Conservation (phyloP, 352 stramenopile species). For the Phytopythium sindhum region DNA sequence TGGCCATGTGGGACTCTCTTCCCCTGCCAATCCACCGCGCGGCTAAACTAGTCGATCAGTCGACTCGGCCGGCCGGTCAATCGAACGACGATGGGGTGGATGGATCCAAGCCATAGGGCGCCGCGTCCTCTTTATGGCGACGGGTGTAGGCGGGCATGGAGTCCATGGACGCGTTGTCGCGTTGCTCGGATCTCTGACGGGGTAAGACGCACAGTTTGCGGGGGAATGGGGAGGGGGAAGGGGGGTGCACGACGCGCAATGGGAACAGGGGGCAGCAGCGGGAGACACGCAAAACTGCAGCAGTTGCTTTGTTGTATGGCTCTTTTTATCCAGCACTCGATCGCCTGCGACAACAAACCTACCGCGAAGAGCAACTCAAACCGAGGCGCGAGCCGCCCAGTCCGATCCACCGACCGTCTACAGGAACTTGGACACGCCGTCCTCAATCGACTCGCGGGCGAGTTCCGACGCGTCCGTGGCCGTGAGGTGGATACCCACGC, state of each 20-base stretch:
- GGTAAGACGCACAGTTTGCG: background rate
- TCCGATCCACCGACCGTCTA: conserved; percentile 35
- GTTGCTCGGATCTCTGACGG: no score
- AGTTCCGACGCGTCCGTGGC: conserved; percentile 91
- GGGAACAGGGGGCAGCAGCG: background rate
- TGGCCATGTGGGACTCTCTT: no score
- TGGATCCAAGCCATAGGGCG: background rate
- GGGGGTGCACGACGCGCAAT: no score
- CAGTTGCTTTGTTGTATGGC: conserved; percentile 5
- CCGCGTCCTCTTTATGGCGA: background rate
- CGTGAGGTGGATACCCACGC: conserved; percentile 95
- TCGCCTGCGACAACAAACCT: conserved; percentile 3
- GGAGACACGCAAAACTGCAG: conserved; percentile 4
- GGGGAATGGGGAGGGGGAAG: background rate
- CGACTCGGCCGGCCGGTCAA: background rate
- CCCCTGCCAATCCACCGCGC: no score
- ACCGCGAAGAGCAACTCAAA: background rate
- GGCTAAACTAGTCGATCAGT: no score
- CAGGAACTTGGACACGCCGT: conserved; percentile 86
- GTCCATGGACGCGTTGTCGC: background rate
- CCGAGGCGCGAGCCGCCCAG: background rate
- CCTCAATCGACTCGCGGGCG: conserved; percentile 70
- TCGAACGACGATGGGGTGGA: background rate
- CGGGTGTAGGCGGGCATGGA: no score
- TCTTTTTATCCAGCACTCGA: background rate